Evolutionary conservation across 306 rosid species (phyloP).

Genomic region (Leucaena leucocephala): DNA sequence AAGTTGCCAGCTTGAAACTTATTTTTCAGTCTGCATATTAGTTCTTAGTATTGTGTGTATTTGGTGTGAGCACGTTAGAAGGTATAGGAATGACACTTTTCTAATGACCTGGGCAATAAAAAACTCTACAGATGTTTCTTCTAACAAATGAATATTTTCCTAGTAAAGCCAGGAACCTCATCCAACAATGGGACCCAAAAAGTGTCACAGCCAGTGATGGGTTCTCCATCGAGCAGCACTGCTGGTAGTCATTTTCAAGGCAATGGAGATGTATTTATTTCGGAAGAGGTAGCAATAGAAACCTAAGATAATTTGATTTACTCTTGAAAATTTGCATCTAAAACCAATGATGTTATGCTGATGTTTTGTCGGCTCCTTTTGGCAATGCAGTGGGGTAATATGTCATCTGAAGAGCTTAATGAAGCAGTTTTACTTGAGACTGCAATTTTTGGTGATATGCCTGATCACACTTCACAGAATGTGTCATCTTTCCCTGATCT

Average conservation of each 20-base stretch:
- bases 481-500: conserved; percentile 41
- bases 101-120: conserved; percentile 17
- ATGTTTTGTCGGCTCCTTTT: conserved; percentile 31
- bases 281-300: conserved; percentile 50
- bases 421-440: conserved; percentile 71
- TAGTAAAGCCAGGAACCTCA: conserved; percentile 49
- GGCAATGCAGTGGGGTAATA: conserved; percentile 67
- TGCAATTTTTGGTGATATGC: conserved; percentile 54
- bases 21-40: conserved; percentile 3
- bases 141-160: conserved; percentile 39
- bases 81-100: conserved; percentile 5
- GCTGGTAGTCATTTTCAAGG: conserved; percentile 41
- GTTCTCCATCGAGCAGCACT: conserved; percentile 29
- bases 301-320: conserved; percentile 9
- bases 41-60: conserved; percentile 2
- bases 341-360: conserved; percentile 28
- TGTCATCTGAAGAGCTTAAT: conserved; percentile 71
- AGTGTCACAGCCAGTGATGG: conserved; percentile 37
- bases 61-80: conserved; percentile 5
- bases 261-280: conserved; percentile 29
- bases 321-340: conserved; percentile 20
- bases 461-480: conserved; percentile 37
- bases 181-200: conserved; percentile 41
- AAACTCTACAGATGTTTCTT: conserved; percentile 28
- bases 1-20: conserved; percentile 9